Percentiles rank a stretch among this genome's conserved stretches.
Conservation (phyloP, 768 basidiomycete genomes). For the Mycena chlorophos region DNA sequence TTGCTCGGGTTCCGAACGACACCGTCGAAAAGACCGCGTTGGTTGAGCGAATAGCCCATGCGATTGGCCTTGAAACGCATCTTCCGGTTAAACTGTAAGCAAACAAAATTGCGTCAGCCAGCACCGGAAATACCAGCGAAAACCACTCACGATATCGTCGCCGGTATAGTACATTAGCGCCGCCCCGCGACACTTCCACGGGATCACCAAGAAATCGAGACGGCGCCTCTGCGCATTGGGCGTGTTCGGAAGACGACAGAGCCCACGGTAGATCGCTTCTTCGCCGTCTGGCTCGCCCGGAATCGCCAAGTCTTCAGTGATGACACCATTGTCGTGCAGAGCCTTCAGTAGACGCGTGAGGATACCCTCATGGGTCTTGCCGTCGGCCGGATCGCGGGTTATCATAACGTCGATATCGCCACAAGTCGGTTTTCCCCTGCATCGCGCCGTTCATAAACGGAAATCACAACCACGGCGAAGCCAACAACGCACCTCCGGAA, state of each 20-base stretch:
- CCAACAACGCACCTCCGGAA: conserved; percentile 60
- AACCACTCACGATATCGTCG: conserved; percentile 76
- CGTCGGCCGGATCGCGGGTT: conserved; percentile 71
- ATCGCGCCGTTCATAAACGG: conserved; percentile 5
- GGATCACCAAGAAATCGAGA: conserved; percentile 84
- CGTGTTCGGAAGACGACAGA: conserved; percentile 58
- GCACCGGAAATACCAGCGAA: background rate
- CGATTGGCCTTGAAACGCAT: conserved; percentile 82
- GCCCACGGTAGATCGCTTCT: conserved; percentile 80
- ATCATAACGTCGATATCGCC: conserved; percentile 93
- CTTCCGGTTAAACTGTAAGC: conserved; percentile 79
- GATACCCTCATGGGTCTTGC: conserved; percentile 74
- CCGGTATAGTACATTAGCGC: conserved; percentile 94
- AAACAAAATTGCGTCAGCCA: background rate
- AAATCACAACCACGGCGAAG: background rate
- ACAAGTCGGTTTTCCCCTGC: conserved; percentile 77
- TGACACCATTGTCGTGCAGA: conserved; percentile 57
- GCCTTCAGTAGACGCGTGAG: conserved; percentile 56
- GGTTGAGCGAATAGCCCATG: conserved; percentile 84
- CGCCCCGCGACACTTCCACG: conserved; percentile 77
- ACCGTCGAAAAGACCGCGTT: conserved; percentile 74
- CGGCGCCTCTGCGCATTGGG: conserved; percentile 55
- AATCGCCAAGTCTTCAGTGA: conserved; percentile 79
- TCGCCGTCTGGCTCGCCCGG: conserved; percentile 68
- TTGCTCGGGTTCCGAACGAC: conserved; percentile 72